Percentiles rank a stretch among this genome's conserved stretches.
These are phyloP conservation scores for Leccinum solheimii DNA, from an alignment of 1,284 basidiomycete species.

Conservation along the genomic window DNA sequence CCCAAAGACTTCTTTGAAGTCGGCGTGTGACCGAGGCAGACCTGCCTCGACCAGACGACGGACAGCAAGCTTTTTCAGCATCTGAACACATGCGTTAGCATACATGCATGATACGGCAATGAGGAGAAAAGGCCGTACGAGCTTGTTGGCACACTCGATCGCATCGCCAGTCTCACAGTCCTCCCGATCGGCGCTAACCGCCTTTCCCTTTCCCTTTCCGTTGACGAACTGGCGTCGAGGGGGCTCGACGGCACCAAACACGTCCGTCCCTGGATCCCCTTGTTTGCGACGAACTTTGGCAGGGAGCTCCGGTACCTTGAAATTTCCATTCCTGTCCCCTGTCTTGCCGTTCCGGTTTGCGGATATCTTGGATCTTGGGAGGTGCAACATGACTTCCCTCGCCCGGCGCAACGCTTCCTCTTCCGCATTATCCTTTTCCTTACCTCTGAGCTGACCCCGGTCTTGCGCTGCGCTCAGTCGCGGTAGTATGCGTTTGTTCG, in stretches of 20 bases:
- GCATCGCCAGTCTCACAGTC: constrained; percentile 19
- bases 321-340: constrained; percentile 24
- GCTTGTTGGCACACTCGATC: constrained; percentile 45
- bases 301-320: constrained; percentile 55
- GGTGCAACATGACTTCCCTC: constrained; percentile 38
- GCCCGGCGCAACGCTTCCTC: constrained; percentile 35
- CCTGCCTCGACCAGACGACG: constrained; percentile 41
- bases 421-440: constrained; percentile 15
- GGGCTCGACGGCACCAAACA: constrained; percentile 45
- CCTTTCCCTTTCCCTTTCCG: constrained; percentile 32
- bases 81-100: constrained; percentile 30
- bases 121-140: constrained; percentile 29
- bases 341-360: constrained; percentile 13
- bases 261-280: constrained; percentile 42
- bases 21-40: constrained; percentile 55
- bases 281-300: constrained; percentile 29
- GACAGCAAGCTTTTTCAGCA: constrained; percentile 45
- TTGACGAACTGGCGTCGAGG: constrained; percentile 18
- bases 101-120: neutral
- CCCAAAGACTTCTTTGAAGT: constrained; percentile 60
- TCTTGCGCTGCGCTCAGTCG: constrained; percentile 10
- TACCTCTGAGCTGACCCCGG: constrained; percentile 8
- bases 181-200: neutral
- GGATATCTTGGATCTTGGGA: constrained; percentile 29
- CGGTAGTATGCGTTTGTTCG: constrained; percentile 19